Conservation (phyloP, 768 basidiomycete species). For the Agrocybe praecox region DNA sequence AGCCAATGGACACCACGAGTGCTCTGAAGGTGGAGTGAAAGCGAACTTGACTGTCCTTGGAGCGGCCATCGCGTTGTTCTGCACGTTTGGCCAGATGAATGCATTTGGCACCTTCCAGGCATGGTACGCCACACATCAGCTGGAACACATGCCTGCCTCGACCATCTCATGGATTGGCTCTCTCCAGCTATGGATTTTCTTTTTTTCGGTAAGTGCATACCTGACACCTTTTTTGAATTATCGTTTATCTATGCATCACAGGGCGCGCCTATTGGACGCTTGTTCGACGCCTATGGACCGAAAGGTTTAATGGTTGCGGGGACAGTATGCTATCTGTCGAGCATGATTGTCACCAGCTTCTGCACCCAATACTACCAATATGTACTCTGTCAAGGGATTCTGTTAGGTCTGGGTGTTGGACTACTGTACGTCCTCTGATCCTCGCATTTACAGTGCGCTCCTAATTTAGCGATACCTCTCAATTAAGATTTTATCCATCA, state of each 20-base stretch:
- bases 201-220: conserved; percentile 56
- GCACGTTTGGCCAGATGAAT: conserved; percentile 72
- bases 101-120: conserved; percentile 75
- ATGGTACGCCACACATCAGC: conserved; percentile 66
- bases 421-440: conserved; percentile 51
- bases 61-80: conserved; percentile 67
- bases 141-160: conserved; percentile 49
- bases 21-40: conserved; percentile 32
- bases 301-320: conserved; percentile 53
- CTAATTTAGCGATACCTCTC: conserved; percentile 3
- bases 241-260: conserved; percentile 22
- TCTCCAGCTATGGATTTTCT: conserved; percentile 68
- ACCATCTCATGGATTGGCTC: conserved; percentile 75
- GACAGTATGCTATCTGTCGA: conserved; percentile 46
- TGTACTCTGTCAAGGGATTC: conserved; percentile 60
- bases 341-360: conserved; percentile 64
- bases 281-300: conserved; percentile 66
- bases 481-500: conserved; percentile 68
- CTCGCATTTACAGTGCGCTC: not conserved
- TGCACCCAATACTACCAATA: conserved; percentile 61
- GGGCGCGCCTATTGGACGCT: conserved; percentile 63
- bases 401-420: conserved; percentile 69
- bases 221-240: not conserved
- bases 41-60: conserved; percentile 59
- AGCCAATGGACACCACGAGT: conserved; percentile 4